Percentiles rank a stretch among this genome's conserved stretches.
These are phyloP conservation scores for Didymella pomorum DNA, from an alignment of 2,329 filamentous ascomycete species.

Conservation along the genomic window DNA sequence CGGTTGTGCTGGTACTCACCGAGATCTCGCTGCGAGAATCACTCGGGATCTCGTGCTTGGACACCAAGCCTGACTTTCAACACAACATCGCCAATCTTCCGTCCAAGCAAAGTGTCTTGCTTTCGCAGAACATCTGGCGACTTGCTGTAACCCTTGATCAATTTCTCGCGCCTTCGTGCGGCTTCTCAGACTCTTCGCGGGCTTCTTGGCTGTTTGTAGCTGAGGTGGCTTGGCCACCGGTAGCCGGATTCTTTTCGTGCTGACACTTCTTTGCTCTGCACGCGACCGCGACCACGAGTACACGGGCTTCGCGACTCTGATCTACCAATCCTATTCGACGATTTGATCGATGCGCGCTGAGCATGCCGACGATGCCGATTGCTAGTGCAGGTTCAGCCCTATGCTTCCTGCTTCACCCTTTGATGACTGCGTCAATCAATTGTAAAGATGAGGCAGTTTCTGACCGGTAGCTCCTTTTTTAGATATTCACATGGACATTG, in stretches of 20 bases:
- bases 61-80: background rate
- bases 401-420: conserved; percentile 32
- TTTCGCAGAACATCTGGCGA: background rate
- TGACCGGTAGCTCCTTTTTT: conserved; percentile 15
- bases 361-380: conserved; percentile 23
- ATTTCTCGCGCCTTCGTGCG: background rate
- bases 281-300: conserved; percentile 7
- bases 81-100: background rate
- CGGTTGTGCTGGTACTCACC: conserved; percentile 18
- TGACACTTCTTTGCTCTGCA: conserved; percentile 13
- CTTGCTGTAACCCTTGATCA: background rate
- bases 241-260: conserved; percentile 17
- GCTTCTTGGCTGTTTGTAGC: conserved; percentile 1
- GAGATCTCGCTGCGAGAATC: conserved; percentile 29
- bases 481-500: conserved; percentile 23
- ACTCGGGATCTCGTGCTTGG: conserved; percentile 21
- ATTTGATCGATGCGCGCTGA: background rate
- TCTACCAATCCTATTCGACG: conserved; percentile 1
- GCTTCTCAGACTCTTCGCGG: background rate
- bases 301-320: conserved; percentile 9
- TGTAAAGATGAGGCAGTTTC: conserved; percentile 3
- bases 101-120: background rate
- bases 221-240: conserved; percentile 3
- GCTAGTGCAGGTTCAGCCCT: conserved; percentile 11
- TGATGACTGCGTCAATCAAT: conserved; percentile 29